A percentile compares a stretch with the other conserved stretches of the same genome.
Evolutionary conservation across 768 basidiomycete species (phyloP).

Genomic region (Russula olivacea): DNA sequence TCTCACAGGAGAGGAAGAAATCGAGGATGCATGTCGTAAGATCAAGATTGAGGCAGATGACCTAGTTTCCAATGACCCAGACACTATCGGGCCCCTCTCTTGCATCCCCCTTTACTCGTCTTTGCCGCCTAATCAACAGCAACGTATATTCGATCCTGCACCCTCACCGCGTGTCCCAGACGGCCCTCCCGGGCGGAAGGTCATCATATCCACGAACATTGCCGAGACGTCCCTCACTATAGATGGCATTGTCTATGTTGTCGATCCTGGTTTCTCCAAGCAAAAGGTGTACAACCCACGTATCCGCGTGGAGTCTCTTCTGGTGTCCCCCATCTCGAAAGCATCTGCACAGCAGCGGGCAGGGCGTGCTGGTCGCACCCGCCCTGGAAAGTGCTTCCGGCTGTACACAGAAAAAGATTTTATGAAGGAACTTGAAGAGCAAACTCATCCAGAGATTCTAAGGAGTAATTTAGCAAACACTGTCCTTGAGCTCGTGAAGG

Average conservation of each 20-base stretch:
- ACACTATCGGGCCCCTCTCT: conserved; percentile 74
- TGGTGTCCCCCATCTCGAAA: conserved; percentile 94
- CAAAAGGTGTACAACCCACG: conserved; percentile 98
- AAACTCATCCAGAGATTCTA: conserved; percentile 95
- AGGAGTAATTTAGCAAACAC: conserved; percentile 90
- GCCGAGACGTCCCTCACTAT: conserved; percentile 98
- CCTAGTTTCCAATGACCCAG: conserved; percentile 60
- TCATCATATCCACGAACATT: conserved; percentile 94
- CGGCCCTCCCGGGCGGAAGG: conserved; percentile 85
- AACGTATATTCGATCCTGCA: conserved; percentile 90
- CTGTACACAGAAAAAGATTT: conserved; percentile 97
- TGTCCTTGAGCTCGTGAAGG: conserved; percentile 88
- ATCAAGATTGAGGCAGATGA: conserved; percentile 90
- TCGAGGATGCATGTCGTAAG: conserved; percentile 92
- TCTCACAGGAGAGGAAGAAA: conserved; percentile 97
- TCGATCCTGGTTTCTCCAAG: conserved; percentile 96
- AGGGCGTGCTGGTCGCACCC: conserved; percentile 91
- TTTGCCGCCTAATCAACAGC: conserved; percentile 90
- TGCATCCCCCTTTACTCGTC: conserved; percentile 96
- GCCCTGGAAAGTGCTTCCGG: conserved; percentile 96
- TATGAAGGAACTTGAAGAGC: conserved; percentile 91
- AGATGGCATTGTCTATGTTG: conserved; percentile 99
- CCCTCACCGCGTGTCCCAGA: conserved; percentile 54
- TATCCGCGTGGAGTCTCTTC: conserved; percentile 88
- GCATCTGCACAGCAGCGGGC: conserved; percentile 95